Base-by-base conservation (phyloP, 2,329 filamentous ascomycete genomes). In the Penicillium sp. region DNA sequence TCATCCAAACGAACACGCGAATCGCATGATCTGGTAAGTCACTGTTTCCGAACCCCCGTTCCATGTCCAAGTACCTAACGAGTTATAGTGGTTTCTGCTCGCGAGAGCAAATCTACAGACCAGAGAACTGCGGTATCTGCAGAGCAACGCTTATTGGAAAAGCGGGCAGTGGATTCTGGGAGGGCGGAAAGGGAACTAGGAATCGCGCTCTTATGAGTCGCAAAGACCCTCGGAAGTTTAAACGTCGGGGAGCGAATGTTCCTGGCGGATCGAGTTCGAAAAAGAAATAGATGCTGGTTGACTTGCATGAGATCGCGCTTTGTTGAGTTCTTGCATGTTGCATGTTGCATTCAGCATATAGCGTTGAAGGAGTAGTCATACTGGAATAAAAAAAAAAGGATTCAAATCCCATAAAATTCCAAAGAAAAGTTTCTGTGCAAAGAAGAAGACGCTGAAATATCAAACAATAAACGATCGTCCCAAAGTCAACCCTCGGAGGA, bases 121-220 rank as follows among this genome's bases (percentile, higher is more conserved):
- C 88, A 1, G 88, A 92, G 65, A 85, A 87, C 54, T 95, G 90
- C 69, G 80, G 77, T 1, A 84, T 90, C 64, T 95, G 90, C 66
- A 87, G 86, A 42, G 78, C 85, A 27, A 82, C 80, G 43, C 81
- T 94, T 10, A 80, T 91, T 46, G 85, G 88, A 58, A 86, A 84
- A 65, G 83, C 83, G 3, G 76, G 77, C 7, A 77, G 76, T 36
- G 90, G 90, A 0, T 95, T 91, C 72, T 95, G 90, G 90, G 90
- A 95, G 75, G 90, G 90, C 9, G 90, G 90, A 1, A 90, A 88
- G 68, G 89, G 89, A 1, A 92, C 89, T n/a, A 78, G 89, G 54
- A 88, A 91, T 66, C 83, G 79, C 69, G 75, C 73, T 26, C 74
- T 80, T 63, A 92, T 92, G 89, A 89, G 84, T 63, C 79, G 85